Evolutionary conservation across 2,329 filamentous ascomycete genomes (phyloP), one percentile per base, ranked within the genome.

Genomic region (Cercospora citrullina): DNA sequence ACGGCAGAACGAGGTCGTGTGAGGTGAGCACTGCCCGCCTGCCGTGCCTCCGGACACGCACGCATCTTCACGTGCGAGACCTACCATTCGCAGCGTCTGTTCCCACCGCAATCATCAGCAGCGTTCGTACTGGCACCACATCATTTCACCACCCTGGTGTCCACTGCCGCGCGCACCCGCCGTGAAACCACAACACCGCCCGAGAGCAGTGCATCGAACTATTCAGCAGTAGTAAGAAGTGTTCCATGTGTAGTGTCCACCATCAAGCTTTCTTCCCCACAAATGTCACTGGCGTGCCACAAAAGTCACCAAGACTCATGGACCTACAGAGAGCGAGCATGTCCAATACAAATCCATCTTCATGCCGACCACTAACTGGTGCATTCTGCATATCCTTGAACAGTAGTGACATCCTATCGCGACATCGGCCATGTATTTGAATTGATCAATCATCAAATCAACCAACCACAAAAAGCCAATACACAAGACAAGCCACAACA

Each of bases 21-120:
- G 59, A 63, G 48, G 36, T 55, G n/a, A 48, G 60, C 65, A 63
- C 60, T 63, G 64, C 59, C 64, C 36, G 36, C 14, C 36, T 39
- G 36, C 36, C 36, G 36, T 39, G 36, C 36, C 36, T 39, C 36
- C 36, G 36, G 36, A 42, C 36, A 42, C 36, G 36, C 60, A 45
- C 63, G 55, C 26, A 45, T 31, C n/a, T 31, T 60, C 58, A 39
- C 42, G 42, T 48, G 42, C 42, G 36, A 42, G 36, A 42, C 36
- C 36, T 42, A 5, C 42, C 42, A 21, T 48, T 18, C 42, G 42
- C 42, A 48, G 42, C 36, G 7, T 3, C 36, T 42, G 36, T 42
- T n/a, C 36, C n/a, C 36, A 4, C 9, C 5, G 36, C 3, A n/a
- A n/a, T 42, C 36, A 42, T 42, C 36, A 42, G 36, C 36, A 42